Evolutionary conservation across 2,329 filamentous ascomycete genomes (phyloP), one percentile per base, ranked within the genome.

Genomic region (Epichloe typhina): DNA sequence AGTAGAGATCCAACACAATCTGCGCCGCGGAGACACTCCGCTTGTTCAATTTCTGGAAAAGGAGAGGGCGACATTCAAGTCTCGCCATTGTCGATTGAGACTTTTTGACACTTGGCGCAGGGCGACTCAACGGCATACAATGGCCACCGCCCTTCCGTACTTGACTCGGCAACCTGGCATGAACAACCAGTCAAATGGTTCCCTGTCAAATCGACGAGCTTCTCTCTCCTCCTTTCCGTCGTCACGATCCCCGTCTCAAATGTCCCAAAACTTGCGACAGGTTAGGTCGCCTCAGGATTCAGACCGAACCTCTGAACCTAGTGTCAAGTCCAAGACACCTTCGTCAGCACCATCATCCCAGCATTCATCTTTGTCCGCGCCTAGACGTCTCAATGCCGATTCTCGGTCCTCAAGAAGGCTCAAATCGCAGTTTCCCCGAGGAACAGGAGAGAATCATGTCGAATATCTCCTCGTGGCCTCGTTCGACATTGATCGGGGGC

Each of bases 401-500:
- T 69, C 72, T 37, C 72, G 73, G 50, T 73, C 75, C 5, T 66
- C 70, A 17, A 75, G 76, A 58, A 80, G 76, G 62, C 68, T 84
- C 62, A 83, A 80, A 51, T 86, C 86, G 19, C 86, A 89, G 61
- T 90, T 89, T 61, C 86, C 86, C 15, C 75, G 81, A n/a, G 76
- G 83, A 51, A 78, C 81, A 11, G 72, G 74, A 5, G 85, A 97
- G 65, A 94, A 93, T 61, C 93, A 98, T 83, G 93, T 98, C 69
- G 93, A 98, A 66, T 98, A 97, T 64, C 97, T 98, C 49, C 75
- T 98, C 49, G 93, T 98, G 50, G 93, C 93, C 4, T 95, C 89
- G 2, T 98, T 98, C 69, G 89, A 97, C 67, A 95, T 97, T 61
- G 91, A 97, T 66, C 83, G 88, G 49, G 93, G 93, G 3, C 91